A percentile compares a stretch with the other conserved stretches of the same genome.
phyloP scores from a whole-genome alignment of 805 yeast genomes.

The Jamesozyma piceae region DNA sequence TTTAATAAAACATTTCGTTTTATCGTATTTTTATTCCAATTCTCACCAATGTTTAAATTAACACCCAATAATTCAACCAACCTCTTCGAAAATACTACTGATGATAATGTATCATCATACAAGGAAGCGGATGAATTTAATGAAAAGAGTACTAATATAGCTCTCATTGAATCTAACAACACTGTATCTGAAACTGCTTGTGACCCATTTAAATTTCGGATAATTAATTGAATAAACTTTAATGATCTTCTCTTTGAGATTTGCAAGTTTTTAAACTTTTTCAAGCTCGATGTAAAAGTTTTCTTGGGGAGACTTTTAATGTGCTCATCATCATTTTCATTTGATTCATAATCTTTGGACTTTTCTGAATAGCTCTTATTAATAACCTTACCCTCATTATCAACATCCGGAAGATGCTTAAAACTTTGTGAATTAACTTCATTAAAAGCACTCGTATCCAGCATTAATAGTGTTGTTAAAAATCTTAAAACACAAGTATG shows the following conservation, averaged over 20 bases:
- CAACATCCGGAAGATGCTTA: conserved; percentile 16
- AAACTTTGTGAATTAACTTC: conserved; percentile 20
- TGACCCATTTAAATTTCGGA: conserved; percentile 23
- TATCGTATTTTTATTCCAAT: conserved; percentile 12
- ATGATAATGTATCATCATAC: conserved; percentile 9
- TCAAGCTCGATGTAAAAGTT: conserved; percentile 20
- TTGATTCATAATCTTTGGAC: background rate
- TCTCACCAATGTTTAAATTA: conserved; percentile 17
- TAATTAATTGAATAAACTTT: conserved; percentile 18
- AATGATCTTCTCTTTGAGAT: conserved; percentile 14
- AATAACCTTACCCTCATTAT: background rate
- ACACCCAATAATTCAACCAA: conserved; percentile 13
- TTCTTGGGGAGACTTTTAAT: conserved; percentile 10
- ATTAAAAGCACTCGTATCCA: conserved; percentile 20
- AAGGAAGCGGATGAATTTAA: conserved; percentile 16
- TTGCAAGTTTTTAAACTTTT: conserved; percentile 16
- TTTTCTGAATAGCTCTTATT: background rate
- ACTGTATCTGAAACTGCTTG: conserved; percentile 20
- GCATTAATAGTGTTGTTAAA: conserved; percentile 17
- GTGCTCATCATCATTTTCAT: conserved; percentile 1
- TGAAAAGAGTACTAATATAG: conserved; percentile 14
- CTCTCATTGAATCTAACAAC: conserved; percentile 18
- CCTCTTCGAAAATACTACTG: conserved; percentile 17
- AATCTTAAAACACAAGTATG: conserved; percentile 23
- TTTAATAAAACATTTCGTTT: conserved; percentile 11